Evolutionary conservation across 345 rosid species (phyloP).

Genomic region (Eucalyptus sp.): DNA sequence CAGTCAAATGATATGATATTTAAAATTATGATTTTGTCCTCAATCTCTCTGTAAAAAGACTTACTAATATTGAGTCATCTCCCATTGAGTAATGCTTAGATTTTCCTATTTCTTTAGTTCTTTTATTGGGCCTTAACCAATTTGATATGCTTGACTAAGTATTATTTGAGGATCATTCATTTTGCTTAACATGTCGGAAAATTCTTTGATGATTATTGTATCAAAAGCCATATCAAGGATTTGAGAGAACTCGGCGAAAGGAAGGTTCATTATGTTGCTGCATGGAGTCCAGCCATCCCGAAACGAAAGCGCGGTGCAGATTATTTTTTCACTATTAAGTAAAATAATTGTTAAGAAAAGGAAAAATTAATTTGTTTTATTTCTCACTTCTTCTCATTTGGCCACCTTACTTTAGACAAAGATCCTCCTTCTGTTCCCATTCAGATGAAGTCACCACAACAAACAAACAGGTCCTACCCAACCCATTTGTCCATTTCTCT

Average conservation of each 20-base stretch:
- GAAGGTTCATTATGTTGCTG: background rate
- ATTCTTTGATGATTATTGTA: background rate
- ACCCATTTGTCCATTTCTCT: background rate
- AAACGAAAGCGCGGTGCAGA: background rate
- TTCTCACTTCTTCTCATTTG: background rate
- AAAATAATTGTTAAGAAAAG: background rate
- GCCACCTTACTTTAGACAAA: background rate
- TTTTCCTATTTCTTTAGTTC: background rate
- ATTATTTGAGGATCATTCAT: background rate
- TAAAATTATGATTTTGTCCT: background rate
- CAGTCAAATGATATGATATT: background rate
- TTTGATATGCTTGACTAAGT: background rate
- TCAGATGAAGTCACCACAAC: background rate
- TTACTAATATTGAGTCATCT: background rate
- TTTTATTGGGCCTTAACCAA: background rate
- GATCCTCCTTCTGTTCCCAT: background rate
- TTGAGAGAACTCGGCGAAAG: background rate
- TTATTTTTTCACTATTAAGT: background rate
- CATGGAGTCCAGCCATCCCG: background rate
- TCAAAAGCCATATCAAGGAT: background rate
- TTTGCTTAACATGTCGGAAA: background rate
- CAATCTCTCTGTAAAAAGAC: background rate
- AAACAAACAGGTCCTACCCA: background rate
- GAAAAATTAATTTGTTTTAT: background rate
- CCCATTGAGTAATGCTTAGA: background rate